Conservation (phyloP, 192 early-diverging fungal genomes). For the Linnemannia exigua region DNA sequence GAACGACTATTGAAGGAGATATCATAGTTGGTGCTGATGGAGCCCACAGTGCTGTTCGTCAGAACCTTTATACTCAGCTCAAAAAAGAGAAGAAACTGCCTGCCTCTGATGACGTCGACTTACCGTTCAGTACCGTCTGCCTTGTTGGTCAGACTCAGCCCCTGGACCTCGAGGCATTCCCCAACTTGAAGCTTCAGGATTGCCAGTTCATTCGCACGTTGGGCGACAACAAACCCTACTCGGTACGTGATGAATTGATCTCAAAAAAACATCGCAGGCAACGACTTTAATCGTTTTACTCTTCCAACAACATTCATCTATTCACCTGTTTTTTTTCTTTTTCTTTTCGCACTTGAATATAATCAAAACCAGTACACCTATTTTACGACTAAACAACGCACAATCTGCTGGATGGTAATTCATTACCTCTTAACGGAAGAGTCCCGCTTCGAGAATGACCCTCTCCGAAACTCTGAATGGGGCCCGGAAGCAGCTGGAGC, state of each 20-base stretch:
- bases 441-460: background rate
- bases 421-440: slow-evolving; percentile 4
- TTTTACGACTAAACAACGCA: background rate
- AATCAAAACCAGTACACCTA: background rate
- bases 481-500: slow-evolving; percentile 6
- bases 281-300: background rate
- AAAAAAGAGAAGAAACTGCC: background rate
- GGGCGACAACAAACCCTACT: slow-evolving; percentile 12
- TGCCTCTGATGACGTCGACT: background rate
- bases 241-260: background rate
- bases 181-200: background rate
- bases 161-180: slow-evolving; percentile 4
- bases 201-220: background rate
- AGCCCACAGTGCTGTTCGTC: slow-evolving; percentile 29
- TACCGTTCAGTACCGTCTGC: slow-evolving; percentile 11
- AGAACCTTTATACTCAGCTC: slow-evolving; percentile 13
- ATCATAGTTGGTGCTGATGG: slow-evolving; percentile 55
- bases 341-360: too few relatives aligned
- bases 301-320: too few relatives aligned
- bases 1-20: slow-evolving; percentile 13
- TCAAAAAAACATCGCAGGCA: background rate
- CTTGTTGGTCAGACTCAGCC: slow-evolving; percentile 20
- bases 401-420: slow-evolving; percentile 23
- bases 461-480: slow-evolving; percentile 19
- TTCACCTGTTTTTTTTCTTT: background rate